Conservation (phyloP, 1,284 basidiomycete genomes). For the Ceratorhiza oryzae-sativae region DNA sequence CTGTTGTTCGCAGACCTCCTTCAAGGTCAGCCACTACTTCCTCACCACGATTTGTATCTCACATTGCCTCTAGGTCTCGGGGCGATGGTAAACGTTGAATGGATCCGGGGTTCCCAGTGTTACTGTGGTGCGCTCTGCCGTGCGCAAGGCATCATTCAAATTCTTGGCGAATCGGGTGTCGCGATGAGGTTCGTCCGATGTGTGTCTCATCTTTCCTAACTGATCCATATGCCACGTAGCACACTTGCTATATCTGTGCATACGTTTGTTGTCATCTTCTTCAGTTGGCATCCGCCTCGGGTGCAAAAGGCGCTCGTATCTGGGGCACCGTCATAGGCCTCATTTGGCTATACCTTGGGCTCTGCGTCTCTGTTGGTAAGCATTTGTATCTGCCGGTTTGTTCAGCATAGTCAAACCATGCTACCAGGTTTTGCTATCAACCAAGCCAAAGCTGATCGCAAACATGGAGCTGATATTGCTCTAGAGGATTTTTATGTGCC, state of each 20-base stretch:
- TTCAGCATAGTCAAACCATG: background rate
- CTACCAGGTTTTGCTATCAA: conserved; percentile 37
- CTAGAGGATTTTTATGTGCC: conserved; percentile 37
- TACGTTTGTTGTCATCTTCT: conserved; percentile 43
- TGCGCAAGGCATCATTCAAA: conserved; percentile 42
- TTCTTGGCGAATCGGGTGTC: conserved; percentile 42
- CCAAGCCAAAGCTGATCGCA: background rate
- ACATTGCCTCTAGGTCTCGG: conserved; percentile 3
- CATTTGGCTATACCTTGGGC: conserved; percentile 40
- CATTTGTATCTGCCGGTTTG: background rate
- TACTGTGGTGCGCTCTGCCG: conserved; percentile 44
- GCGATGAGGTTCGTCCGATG: conserved; percentile 36
- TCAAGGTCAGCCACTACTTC: conserved; percentile 29
- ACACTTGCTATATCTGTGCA: conserved; percentile 41
- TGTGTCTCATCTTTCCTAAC: background rate
- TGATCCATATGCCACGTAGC: conserved; percentile 23
- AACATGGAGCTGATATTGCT: conserved; percentile 4
- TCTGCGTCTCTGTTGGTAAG: conserved; percentile 41
- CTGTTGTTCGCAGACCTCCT: conserved; percentile 42
- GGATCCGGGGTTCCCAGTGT: conserved; percentile 27
- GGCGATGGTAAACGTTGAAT: conserved; percentile 34
- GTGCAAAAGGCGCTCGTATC: conserved; percentile 32
- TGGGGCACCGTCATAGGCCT: conserved; percentile 40
- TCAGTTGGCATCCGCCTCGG: conserved; percentile 41
- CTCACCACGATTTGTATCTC: background rate